Percentiles rank a stretch among this genome's conserved stretches.
Evolutionary conservation across 345 rosid genomes (phyloP).

Genomic region (Odontarrhena argentea): DNA sequence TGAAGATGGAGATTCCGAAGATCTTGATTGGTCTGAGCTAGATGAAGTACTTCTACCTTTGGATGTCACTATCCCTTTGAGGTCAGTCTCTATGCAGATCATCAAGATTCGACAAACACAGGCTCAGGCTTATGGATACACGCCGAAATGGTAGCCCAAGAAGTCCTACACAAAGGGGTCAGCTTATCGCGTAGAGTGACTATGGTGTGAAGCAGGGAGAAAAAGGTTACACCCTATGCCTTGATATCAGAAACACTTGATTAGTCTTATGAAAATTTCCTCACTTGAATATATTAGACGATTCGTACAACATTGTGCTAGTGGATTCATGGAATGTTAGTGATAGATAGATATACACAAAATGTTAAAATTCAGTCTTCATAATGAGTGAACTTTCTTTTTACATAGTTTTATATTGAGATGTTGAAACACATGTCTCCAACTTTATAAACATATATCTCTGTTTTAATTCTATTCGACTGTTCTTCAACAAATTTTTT

Average conservation of each 20-base stretch:
- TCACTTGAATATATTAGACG: slow-evolving; percentile 16
- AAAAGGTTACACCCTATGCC: slow-evolving; percentile 15
- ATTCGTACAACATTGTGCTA: not conserved
- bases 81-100: slow-evolving; percentile 57
- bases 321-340: slow-evolving; percentile 6
- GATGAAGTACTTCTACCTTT: slow-evolving; percentile 67
- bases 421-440: not conserved
- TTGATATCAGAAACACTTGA: not conserved
- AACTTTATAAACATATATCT: not conserved
- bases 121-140: slow-evolving; percentile 7
- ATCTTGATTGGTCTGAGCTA: slow-evolving; percentile 77
- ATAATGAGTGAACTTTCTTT: not conserved
- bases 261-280: not conserved
- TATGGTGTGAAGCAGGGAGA: slow-evolving; percentile 14
- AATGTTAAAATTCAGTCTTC: too few relatives aligned
- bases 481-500: not conserved
- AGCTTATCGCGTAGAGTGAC: not conserved
- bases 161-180: not conserved
- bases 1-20: slow-evolving; percentile 87
- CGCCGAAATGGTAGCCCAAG: slow-evolving; percentile 12
- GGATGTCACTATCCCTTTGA: slow-evolving; percentile 67
- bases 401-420: not conserved
- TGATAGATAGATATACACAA: not conserved
- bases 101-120: slow-evolving; percentile 46
- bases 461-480: not conserved